These are phyloP conservation scores for Eutypella sp. DNA, from an alignment of 2,329 filamentous ascomycete species.

Conservation along the genomic window DNA sequence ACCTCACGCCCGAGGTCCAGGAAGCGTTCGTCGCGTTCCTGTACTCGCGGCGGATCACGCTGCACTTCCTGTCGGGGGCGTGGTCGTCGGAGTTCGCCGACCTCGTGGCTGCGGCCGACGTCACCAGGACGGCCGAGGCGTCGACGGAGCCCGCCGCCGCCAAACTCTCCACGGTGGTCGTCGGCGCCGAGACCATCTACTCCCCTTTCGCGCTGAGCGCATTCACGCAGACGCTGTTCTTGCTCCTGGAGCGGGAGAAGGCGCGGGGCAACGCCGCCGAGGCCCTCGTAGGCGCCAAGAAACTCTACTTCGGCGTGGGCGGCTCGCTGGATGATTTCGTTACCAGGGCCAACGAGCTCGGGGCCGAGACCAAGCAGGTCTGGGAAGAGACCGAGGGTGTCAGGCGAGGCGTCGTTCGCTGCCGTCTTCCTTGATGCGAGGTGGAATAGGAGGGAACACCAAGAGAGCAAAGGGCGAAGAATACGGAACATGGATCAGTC, in stretches of 20 bases:
- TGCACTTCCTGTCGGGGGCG: constrained; percentile 69
- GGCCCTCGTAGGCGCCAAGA: constrained; percentile 70
- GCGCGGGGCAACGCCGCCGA: constrained; percentile 41
- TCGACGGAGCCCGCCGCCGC: constrained; percentile 11
- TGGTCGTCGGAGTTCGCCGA: constrained; percentile 64
- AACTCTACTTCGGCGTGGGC: constrained; percentile 79
- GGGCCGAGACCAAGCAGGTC: constrained; percentile 44
- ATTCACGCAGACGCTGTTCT: constrained; percentile 64
- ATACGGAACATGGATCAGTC: background rate
- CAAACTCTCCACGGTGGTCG: constrained; percentile 45
- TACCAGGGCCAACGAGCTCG: constrained; percentile 42
- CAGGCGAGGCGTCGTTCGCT: constrained; percentile 55
- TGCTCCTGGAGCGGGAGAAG: constrained; percentile 36
- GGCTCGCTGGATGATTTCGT: constrained; percentile 75
- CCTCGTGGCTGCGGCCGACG: constrained; percentile 38
- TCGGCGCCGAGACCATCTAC: constrained; percentile 82
- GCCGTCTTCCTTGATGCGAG: constrained; percentile 29
- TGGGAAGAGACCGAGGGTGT: constrained; percentile 58
- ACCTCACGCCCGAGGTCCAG: constrained; percentile 55
- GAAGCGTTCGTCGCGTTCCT: constrained; percentile 55
- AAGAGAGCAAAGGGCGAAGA: background rate
- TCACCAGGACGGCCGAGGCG: constrained; percentile 5
- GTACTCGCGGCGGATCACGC: constrained; percentile 40
- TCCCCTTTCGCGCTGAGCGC: constrained; percentile 64
- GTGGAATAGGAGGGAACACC: constrained; percentile 1